phyloP scores from a whole-genome alignment of 1,139 yeast genomes.

The Geotrichum reessii region DNA sequence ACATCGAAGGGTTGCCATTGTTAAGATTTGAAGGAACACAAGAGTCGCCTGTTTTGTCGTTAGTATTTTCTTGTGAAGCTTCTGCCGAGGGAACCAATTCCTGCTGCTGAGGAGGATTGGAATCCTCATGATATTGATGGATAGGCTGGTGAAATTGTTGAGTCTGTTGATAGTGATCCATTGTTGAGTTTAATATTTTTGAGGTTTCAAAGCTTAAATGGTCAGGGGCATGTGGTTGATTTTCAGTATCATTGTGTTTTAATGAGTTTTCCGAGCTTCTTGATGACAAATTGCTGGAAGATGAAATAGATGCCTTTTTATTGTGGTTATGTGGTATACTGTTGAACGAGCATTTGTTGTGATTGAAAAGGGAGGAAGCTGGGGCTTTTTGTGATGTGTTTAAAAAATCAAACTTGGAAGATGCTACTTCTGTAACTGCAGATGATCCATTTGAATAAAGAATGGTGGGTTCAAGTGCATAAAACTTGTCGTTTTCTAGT shows the following conservation, averaged over 20 bases:
- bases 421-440: background rate
- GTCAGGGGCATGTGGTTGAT: background rate
- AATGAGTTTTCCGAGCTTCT: background rate
- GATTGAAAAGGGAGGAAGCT: background rate
- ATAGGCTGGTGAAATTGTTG: background rate
- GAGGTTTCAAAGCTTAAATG: background rate
- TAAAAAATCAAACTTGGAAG: slow-evolving; percentile 3
- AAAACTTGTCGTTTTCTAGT: background rate
- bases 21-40: background rate
- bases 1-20: background rate
- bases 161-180: background rate
- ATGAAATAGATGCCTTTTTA: background rate
- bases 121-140: background rate
- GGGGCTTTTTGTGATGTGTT: background rate
- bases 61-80: background rate
- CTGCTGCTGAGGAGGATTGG: background rate
- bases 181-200: background rate
- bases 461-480: slow-evolving; percentile 9
- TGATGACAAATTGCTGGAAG: background rate
- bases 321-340: background rate
- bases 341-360: background rate
- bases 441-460: background rate
- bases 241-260: background rate
- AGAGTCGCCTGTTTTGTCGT: background rate
- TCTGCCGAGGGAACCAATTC: background rate